phyloP scores from a whole-genome alignment of 2,329 filamentous ascomycete genomes.

The Hymenoscyphus scutula region DNA sequence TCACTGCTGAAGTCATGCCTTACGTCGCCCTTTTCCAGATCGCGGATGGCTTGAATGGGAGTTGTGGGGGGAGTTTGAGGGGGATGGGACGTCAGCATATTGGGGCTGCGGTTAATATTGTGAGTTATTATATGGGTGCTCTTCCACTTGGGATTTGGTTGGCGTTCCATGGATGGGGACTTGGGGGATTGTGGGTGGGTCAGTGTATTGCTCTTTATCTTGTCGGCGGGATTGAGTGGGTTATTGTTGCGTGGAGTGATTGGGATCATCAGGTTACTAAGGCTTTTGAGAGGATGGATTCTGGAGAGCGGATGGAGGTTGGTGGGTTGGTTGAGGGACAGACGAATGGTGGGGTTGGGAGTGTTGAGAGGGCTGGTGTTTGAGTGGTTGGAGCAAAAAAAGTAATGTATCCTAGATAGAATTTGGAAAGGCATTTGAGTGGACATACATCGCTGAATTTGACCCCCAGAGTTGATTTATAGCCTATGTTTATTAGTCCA shows the following conservation, averaged over 20 bases:
- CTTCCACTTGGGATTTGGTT: constrained; percentile 80
- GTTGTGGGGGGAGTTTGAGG: constrained; percentile 74
- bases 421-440: background rate
- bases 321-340: constrained; percentile 18
- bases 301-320: constrained; percentile 31
- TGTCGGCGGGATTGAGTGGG: constrained; percentile 76
- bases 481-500: too few relatives aligned
- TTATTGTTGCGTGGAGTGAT: constrained; percentile 71
- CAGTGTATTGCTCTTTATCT: constrained; percentile 79
- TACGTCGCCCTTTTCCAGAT: constrained; percentile 89
- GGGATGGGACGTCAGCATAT: constrained; percentile 88
- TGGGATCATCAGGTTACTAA: constrained; percentile 73
- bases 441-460: too few relatives aligned
- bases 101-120: constrained; percentile 75
- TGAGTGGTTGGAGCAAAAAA: background rate
- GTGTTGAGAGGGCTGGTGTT: constrained; percentile 7
- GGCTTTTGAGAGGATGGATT: constrained; percentile 69
- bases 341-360: constrained; percentile 13
- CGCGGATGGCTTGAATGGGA: constrained; percentile 81
- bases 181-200: constrained; percentile 78
- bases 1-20: constrained; percentile 77
- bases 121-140: constrained; percentile 82
- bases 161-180: constrained; percentile 82
- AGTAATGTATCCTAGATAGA: background rate
- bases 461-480: too few relatives aligned